phyloP scores from a whole-genome alignment of 768 basidiomycete genomes.

The Boletus rex-veris region DNA sequence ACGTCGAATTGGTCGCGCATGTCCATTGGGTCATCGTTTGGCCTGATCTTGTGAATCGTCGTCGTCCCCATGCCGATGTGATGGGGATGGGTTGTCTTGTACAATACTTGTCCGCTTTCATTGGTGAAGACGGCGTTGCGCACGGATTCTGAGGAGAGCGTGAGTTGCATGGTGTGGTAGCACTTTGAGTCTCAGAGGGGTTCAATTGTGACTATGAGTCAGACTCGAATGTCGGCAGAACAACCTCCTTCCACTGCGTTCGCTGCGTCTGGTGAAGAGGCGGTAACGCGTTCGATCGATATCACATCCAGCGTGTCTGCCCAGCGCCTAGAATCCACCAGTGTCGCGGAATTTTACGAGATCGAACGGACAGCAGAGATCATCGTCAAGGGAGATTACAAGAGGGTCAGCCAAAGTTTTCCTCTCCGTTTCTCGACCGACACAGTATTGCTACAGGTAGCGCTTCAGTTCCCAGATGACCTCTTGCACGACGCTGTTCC shows the following conservation, averaged over 20 bases:
- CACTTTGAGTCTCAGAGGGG: neutral
- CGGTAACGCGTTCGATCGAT: conserved; percentile 53
- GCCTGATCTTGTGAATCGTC: conserved; percentile 24
- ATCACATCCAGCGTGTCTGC: conserved; percentile 40
- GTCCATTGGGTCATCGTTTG: conserved; percentile 19
- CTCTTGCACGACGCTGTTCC: conserved; percentile 83
- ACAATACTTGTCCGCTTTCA: conserved; percentile 26
- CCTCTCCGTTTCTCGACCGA: neutral
- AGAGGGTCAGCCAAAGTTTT: conserved; percentile 50
- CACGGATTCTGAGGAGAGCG: conserved; percentile 20
- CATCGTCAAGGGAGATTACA: conserved; percentile 61
- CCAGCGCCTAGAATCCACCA: conserved; percentile 25
- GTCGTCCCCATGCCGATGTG: conserved; percentile 14
- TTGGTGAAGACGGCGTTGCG: conserved; percentile 25
- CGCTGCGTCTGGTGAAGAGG: conserved; percentile 59
- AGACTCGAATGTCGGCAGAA: conserved; percentile 12
- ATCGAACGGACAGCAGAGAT: conserved; percentile 61
- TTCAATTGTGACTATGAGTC: too few species aligned
- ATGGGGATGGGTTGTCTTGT: conserved; percentile 25
- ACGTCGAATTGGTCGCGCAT: conserved; percentile 29
- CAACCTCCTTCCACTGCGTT: conserved; percentile 34
- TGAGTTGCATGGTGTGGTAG: conserved; percentile 17
- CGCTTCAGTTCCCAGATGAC: conserved; percentile 95
- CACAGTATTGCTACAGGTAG: conserved; percentile 48
- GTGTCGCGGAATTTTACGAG: conserved; percentile 71